Base-by-base conservation (phyloP, 441 rosid species). In the Breynia disticha region DNA sequence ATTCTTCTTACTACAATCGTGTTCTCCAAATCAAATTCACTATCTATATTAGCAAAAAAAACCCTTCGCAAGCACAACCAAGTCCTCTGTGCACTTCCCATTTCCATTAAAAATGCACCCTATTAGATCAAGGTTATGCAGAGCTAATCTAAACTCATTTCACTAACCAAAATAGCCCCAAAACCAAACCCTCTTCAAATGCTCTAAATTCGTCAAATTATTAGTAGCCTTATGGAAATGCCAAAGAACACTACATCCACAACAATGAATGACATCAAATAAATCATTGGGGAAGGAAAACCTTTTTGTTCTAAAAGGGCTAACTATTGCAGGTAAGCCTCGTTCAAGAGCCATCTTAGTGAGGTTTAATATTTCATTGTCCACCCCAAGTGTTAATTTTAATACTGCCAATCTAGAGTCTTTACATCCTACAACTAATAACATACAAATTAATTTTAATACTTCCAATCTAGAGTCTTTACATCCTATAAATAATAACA, bases 251-350 rank as follows among this genome's bases (percentile, higher is more conserved):
- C 76, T 65, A 59, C 97, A 87, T 44, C 76, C 78, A 50, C 86
- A 74, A 73, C 97, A 90, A 53, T 90, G 97, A 73, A 90, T 80
- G 55, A 77, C 77, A 78, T 90, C 97, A 53, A 90, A 90, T 66
- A 76, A 82, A 69, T 74, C 88, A 74, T 93, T 87, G 8, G 97
- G 95, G 61, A 90, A 84, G 62, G 91, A 85, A 71, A 90, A 93
- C 55, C 96, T 79, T 73, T 88, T 78, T 61, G 55, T 72, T 46
- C 76, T 81, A 53, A 90, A 79, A 57, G 78, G 84, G 70, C 86
- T 79, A 55, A 84, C 81, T 14, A 83, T 46, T 45, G 90, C 66
- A 20, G 97, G 96, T 72, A 87, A 87, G 55, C 97, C 97, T 9
- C 88, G 90, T 62, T 87, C 97, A 49, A 90, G 80, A 35, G 93